Conservation (phyloP, 306 rosid species). For the Heteromeles arbutifolia region DNA sequence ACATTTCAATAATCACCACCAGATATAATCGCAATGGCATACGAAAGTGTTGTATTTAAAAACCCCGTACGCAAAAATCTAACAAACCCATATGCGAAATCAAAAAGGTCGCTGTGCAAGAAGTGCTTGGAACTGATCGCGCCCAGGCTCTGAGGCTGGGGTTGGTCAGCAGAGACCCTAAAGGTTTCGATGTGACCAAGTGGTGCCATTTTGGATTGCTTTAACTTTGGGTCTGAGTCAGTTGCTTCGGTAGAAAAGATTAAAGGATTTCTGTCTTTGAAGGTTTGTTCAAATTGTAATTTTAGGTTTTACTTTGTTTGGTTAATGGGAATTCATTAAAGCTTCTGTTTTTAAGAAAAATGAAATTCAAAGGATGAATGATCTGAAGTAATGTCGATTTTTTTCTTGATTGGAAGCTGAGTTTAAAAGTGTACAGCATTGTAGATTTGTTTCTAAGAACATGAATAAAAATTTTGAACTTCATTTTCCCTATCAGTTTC, state of each 20-base stretch:
- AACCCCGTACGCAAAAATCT: not conserved
- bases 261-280: slow-evolving; percentile 44
- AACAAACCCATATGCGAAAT: slow-evolving; percentile 39
- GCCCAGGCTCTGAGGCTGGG: slow-evolving; percentile 45
- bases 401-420: too few species aligned
- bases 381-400: too few species aligned
- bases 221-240: slow-evolving; percentile 21
- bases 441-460: too few species aligned
- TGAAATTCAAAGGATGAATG: too few species aligned
- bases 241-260: slow-evolving; percentile 29
- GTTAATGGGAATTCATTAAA: not conserved
- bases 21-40: not conserved
- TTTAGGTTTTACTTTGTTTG: slow-evolving; percentile 6
- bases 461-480: too few species aligned
- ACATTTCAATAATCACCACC: not conserved
- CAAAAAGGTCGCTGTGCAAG: slow-evolving; percentile 51
- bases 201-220: slow-evolving; percentile 67
- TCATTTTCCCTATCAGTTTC: not conserved
- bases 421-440: too few species aligned
- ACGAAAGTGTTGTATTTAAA: not conserved
- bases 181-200: slow-evolving; percentile 26
- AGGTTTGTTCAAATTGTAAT: slow-evolving; percentile 24
- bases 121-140: slow-evolving; percentile 40
- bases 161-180: slow-evolving; percentile 31
- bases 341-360: not conserved